These are phyloP conservation scores for Kwoniella shandongensis DNA, from an alignment of 768 basidiomycete species.

Conservation along the genomic window DNA sequence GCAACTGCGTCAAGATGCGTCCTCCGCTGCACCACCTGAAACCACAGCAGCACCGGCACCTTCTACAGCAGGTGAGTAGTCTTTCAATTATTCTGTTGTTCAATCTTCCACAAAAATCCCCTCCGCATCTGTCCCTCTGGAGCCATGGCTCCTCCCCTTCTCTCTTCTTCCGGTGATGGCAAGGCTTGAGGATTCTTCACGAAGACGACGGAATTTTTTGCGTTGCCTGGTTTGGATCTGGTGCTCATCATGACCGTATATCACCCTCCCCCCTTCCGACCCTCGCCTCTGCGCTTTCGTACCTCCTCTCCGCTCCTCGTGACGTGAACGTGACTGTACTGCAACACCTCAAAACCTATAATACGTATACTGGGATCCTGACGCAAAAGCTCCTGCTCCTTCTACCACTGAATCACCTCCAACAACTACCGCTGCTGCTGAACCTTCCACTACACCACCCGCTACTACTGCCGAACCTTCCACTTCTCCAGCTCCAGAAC, in stretches of 20 bases:
- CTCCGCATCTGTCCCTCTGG: no score
- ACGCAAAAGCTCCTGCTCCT: conserved; percentile 2
- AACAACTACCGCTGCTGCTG: background rate
- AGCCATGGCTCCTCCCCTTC: background rate
- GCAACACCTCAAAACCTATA: no score
- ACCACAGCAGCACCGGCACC: background rate
- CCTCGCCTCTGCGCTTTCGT: no score
- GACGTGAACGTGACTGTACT: no score
- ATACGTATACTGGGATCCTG: no score
- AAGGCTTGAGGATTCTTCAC: background rate
- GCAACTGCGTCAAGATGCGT: background rate
- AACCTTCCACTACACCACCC: background rate
- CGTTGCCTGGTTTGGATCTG: no score
- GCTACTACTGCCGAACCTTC: conserved; percentile 3
- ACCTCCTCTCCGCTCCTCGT: no score
- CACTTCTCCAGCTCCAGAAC: background rate
- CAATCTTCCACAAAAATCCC: no score
- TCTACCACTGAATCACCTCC: conserved; percentile 6
- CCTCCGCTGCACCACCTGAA: background rate
- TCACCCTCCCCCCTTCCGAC: no score
- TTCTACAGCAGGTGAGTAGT: background rate
- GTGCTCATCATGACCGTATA: no score
- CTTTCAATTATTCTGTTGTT: background rate
- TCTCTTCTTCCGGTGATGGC: background rate
- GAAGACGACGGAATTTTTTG: background rate